A percentile compares a stretch with the other conserved stretches of the same genome.
Conservation (phyloP, 805 yeast genomes). For the Komagataella populi region DNA sequence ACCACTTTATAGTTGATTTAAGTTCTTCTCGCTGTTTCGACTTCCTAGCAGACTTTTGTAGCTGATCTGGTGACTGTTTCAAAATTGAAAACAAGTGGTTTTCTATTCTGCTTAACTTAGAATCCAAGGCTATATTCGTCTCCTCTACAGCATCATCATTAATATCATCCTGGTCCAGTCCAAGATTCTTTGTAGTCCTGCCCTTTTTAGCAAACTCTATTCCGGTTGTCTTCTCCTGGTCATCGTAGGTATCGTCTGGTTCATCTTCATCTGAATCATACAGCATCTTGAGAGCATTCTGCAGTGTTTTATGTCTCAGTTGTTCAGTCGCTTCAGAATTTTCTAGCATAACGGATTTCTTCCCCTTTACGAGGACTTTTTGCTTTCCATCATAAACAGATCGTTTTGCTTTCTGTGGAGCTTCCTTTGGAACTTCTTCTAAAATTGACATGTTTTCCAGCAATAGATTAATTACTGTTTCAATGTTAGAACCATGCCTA, state of each 20-base stretch:
- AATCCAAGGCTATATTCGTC: constrained; percentile 7
- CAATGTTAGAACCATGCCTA: constrained; percentile 1
- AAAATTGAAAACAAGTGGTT: constrained; percentile 40
- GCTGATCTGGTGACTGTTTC: constrained; percentile 33
- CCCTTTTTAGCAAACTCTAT: neutral
- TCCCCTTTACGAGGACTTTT: constrained; percentile 21
- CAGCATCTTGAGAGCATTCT: constrained; percentile 42
- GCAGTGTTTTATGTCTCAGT: constrained; percentile 41
- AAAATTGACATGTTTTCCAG: neutral
- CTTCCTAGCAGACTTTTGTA: constrained; percentile 37
- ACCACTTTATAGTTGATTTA: constrained; percentile 46
- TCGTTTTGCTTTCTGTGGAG: constrained; percentile 5
- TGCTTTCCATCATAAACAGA: constrained; percentile 18
- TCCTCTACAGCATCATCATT: constrained; percentile 4
- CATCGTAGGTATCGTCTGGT: constrained; percentile 67
- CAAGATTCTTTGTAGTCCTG: constrained; percentile 6
- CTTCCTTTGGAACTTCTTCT: neutral
- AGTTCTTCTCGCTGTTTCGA: constrained; percentile 35
- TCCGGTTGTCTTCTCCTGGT: constrained; percentile 28
- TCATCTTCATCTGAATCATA: constrained; percentile 78
- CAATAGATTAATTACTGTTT: constrained; percentile 2
- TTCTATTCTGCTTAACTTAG: constrained; percentile 33
- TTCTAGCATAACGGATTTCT: constrained; percentile 2
- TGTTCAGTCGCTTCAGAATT: constrained; percentile 17
- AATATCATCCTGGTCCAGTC: constrained; percentile 9